These are phyloP conservation scores for Porcisia hertigi DNA, from an alignment of 208 protist species.

Conservation along the genomic window DNA sequence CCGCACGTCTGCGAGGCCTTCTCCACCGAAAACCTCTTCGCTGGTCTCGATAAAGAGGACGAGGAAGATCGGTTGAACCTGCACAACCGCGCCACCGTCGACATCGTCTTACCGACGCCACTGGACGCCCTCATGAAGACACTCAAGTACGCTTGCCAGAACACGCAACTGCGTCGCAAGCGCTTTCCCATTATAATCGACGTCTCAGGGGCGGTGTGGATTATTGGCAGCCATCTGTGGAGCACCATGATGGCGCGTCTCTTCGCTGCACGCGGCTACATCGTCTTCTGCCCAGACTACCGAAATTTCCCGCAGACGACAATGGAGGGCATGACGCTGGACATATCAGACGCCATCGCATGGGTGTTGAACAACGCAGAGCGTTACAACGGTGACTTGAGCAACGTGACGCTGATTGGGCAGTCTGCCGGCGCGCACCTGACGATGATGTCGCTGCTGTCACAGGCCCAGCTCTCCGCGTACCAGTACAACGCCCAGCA, in stretches of 20 bases:
- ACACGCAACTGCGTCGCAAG: conserved; percentile 45
- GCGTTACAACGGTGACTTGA: conserved; percentile 85
- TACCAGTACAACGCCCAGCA: conserved; percentile 38
- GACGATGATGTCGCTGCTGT: conserved; percentile 86
- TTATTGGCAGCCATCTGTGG: conserved; percentile 87
- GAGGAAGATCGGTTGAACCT: conserved; percentile 62
- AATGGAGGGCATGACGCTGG: conserved; percentile 90
- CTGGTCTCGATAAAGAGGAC: conserved; percentile 35
- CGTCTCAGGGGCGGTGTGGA: conserved; percentile 81
- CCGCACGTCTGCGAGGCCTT: conserved; percentile 8
- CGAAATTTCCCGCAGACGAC: conserved; percentile 92
- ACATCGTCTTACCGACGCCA: conserved; percentile 58
- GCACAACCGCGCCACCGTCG: conserved; percentile 70
- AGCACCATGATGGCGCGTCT: conserved; percentile 76
- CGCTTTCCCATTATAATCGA: conserved; percentile 82
- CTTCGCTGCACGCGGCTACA: conserved; percentile 73
- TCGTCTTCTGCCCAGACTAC: conserved; percentile 92
- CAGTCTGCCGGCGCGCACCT: conserved; percentile 87
- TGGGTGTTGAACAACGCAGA: conserved; percentile 88
- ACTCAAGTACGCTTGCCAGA: conserved; percentile 46
- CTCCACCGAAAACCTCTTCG: conserved; percentile 13
- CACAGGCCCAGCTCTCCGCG: conserved; percentile 75
- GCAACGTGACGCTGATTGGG: conserved; percentile 76
- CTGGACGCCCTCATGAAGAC: conserved; percentile 61
- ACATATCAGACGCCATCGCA: conserved; percentile 83